Conservation (phyloP, 257 asterid species). For the Salvia rosmarinus region DNA sequence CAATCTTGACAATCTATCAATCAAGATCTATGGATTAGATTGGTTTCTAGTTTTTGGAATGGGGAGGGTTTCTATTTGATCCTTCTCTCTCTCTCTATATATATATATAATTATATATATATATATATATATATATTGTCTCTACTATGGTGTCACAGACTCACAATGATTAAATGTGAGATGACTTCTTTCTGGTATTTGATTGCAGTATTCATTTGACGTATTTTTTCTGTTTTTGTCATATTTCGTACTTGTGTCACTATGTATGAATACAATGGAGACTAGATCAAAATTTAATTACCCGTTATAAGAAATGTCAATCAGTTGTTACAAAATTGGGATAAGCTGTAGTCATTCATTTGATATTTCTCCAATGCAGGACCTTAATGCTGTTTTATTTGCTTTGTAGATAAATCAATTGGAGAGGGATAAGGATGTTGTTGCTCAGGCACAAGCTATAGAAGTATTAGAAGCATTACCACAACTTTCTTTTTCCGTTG, state of each 20-base stretch:
- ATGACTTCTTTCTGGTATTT: neutral
- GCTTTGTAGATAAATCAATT: constrained; percentile 78
- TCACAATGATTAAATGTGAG: too few relatives aligned
- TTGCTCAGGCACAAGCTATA: constrained; percentile 96
- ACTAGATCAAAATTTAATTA: constrained; percentile 11
- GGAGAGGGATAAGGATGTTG: constrained; percentile 97
- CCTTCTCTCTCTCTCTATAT: too few relatives aligned
- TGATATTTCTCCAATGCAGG: constrained; percentile 23
- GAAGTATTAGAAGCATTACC: constrained; percentile 80
- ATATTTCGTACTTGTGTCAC: constrained; percentile 13
- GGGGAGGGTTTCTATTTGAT: too few relatives aligned
- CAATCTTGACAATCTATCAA: too few relatives aligned
- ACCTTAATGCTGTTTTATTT: constrained; percentile 25
- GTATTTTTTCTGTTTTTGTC: neutral
- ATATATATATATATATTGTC: neutral
- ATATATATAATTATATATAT: neutral
- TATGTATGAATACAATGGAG: constrained; percentile 3
- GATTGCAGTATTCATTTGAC: constrained; percentile 6
- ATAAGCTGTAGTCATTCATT: constrained; percentile 9
- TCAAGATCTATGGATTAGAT: too few relatives aligned
- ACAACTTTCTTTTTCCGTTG: constrained; percentile 76
- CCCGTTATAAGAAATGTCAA: neutral
- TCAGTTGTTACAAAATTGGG: constrained; percentile 16
- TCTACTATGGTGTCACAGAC: too few relatives aligned
- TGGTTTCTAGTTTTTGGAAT: too few relatives aligned